Percentiles rank a stretch among this genome's conserved stretches.
These are phyloP conservation scores for Toxoplasma gondii DNA, from an alignment of 169 alveolate species.

Conservation along the genomic window DNA sequence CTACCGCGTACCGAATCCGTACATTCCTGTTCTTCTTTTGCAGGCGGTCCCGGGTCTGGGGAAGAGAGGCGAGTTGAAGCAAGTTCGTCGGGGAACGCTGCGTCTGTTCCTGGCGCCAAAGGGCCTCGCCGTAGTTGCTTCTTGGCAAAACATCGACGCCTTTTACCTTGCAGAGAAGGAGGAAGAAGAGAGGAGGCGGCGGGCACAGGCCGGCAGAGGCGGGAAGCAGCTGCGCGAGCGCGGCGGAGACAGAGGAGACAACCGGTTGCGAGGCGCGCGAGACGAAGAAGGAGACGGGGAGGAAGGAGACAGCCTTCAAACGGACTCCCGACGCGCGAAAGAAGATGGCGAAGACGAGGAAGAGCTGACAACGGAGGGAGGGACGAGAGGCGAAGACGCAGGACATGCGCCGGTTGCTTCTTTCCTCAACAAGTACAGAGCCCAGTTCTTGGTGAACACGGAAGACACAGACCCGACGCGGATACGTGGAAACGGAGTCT, in stretches of 20 bases:
- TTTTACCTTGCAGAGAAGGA: neutral
- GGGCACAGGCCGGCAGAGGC: neutral
- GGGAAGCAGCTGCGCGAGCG: neutral
- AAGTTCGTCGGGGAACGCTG: slow-evolving; percentile 37
- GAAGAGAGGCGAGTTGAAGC: slow-evolving; percentile 15
- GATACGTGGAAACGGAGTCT: neutral
- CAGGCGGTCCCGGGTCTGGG: slow-evolving; percentile 40
- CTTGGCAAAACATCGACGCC: slow-evolving; percentile 48
- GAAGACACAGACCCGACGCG: neutral
- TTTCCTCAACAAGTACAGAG: neutral
- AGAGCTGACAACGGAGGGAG: neutral
- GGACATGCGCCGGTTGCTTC: neutral
- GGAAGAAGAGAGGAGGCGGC: neutral
- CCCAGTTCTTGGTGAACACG: neutral
- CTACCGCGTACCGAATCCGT: slow-evolving; percentile 47
- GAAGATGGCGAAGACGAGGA: neutral
- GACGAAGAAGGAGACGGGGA: neutral
- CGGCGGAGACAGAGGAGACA: neutral
- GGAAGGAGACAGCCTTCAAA: neutral
- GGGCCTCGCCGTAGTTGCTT: slow-evolving; percentile 35
- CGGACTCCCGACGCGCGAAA: neutral
- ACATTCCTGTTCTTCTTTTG: neutral
- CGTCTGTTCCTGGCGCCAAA: neutral
- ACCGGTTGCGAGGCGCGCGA: neutral
- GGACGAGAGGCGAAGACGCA: neutral